Conservation (phyloP, 495 filamentous ascomycete genomes). For the Acidomyces sp. region DNA sequence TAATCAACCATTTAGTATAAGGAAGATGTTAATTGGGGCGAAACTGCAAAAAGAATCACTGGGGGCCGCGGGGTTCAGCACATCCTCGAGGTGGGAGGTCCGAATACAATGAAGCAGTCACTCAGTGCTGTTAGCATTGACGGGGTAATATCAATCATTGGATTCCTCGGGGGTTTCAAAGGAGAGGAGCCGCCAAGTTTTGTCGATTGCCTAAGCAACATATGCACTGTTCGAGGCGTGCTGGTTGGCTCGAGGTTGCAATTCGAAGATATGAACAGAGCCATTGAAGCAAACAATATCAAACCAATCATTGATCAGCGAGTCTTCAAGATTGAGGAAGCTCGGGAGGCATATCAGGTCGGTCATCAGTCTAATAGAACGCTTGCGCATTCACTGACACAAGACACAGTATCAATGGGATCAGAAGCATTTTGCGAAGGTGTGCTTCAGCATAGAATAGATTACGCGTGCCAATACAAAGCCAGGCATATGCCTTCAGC, state of each 20-base stretch:
- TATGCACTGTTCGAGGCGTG: constrained; percentile 29
- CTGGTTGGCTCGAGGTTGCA: constrained; percentile 28
- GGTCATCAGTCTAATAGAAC: background rate
- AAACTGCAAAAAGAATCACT: constrained; percentile 55
- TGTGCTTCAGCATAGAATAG: constrained; percentile 52
- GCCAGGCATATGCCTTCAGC: no score
- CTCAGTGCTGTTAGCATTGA: constrained; percentile 24
- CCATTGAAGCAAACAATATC: constrained; percentile 29
- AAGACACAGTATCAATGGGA: constrained; percentile 41
- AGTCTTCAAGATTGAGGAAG: constrained; percentile 27
- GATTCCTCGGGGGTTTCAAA: constrained; percentile 28
- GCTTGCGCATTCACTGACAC: background rate
- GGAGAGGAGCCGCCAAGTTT: constrained; percentile 26
- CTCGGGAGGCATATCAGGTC: constrained; percentile 32
- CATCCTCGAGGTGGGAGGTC: constrained; percentile 36
- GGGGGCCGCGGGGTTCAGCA: constrained; percentile 51
- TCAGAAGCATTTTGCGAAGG: constrained; percentile 66
- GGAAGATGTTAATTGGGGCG: constrained; percentile 57
- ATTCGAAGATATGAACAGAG: constrained; percentile 32
- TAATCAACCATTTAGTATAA: no score
- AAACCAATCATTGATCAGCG: constrained; percentile 31
- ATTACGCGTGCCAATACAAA: no score
- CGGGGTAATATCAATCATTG: constrained; percentile 34
- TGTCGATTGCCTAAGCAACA: constrained; percentile 24
- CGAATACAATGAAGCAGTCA: constrained; percentile 28